Conservation (phyloP, 192 early-diverging fungal genomes). For the Pilaira anomala region DNA sequence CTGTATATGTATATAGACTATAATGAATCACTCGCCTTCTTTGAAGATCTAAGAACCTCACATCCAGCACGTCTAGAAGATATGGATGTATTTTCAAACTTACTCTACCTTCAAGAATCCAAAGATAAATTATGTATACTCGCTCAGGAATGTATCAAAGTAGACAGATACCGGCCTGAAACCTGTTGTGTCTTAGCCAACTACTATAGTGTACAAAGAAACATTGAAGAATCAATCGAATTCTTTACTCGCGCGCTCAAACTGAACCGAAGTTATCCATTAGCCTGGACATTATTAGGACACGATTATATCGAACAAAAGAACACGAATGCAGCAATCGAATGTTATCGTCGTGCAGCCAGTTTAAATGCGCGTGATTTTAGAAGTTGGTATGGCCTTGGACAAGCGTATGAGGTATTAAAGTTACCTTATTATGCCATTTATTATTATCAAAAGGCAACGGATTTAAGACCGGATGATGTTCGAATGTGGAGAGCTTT, state of each 20-base stretch:
- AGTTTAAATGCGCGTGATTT: constrained; percentile 78
- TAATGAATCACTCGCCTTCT: constrained; percentile 62
- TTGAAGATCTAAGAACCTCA: constrained; percentile 61
- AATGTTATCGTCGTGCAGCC: constrained; percentile 82
- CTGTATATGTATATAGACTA: constrained; percentile 53
- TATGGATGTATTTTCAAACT: constrained; percentile 83
- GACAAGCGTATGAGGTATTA: constrained; percentile 84
- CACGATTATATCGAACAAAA: constrained; percentile 94
- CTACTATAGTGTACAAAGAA: constrained; percentile 79
- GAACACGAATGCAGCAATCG: constrained; percentile 83
- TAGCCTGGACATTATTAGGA: constrained; percentile 91
- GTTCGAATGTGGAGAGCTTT: constrained; percentile 85
- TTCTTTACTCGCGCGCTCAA: constrained; percentile 84
- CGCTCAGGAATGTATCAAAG: constrained; percentile 64
- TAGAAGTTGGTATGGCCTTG: constrained; percentile 91
- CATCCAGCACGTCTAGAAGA: constrained; percentile 82
- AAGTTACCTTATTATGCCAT: constrained; percentile 78
- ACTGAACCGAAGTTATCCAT: constrained; percentile 70
- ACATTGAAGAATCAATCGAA: constrained; percentile 81
- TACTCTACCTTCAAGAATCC: constrained; percentile 78
- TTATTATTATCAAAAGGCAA: constrained; percentile 79
- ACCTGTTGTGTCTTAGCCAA: constrained; percentile 86
- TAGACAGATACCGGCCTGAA: constrained; percentile 83
- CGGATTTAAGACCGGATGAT: constrained; percentile 73
- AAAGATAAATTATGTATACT: constrained; percentile 68